Conservation (phyloP, 2,329 filamentous ascomycete species). For the Neurospora sp. region DNA sequence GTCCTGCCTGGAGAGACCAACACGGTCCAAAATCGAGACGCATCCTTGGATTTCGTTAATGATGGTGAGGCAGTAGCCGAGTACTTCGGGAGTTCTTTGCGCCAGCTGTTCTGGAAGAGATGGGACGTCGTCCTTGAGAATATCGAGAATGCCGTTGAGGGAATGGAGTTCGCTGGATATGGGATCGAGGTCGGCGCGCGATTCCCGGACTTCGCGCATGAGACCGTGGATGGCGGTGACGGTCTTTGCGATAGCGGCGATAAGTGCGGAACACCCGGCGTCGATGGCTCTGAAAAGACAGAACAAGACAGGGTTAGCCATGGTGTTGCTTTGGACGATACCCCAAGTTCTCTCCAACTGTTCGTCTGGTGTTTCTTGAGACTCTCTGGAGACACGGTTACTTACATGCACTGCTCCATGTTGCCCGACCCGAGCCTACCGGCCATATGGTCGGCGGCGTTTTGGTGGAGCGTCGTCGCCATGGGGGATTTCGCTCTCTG, state of each 20-base stretch:
- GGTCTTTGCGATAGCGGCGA: conserved; percentile 26
- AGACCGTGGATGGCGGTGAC: conserved; percentile 24
- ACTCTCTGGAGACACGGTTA: background rate
- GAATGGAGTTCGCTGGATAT: conserved; percentile 33
- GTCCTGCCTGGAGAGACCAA: conserved; percentile 24
- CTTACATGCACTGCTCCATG: background rate
- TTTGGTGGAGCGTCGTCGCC: background rate
- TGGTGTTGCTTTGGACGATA: background rate
- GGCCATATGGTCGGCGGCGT: background rate
- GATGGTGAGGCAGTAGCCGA: conserved; percentile 26
- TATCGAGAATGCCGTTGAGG: conserved; percentile 28
- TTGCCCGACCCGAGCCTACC: background rate
- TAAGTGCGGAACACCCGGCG: conserved; percentile 28
- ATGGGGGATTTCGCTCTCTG: background rate
- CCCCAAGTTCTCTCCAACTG: background rate
- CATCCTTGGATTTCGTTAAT: conserved; percentile 27
- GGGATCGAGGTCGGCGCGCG: conserved; percentile 28
- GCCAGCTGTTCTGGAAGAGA: conserved; percentile 27
- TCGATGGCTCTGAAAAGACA: conserved; percentile 24
- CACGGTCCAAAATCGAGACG: conserved; percentile 23
- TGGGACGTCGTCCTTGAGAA: conserved; percentile 30
- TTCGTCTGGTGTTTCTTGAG: background rate
- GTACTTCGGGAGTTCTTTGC: conserved; percentile 25
- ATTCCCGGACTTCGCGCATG: conserved; percentile 31
- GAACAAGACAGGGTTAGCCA: conserved; percentile 2